phyloP scores from a whole-genome alignment of 2,329 filamentous ascomycete species.

The Aspergillus sp. region DNA sequence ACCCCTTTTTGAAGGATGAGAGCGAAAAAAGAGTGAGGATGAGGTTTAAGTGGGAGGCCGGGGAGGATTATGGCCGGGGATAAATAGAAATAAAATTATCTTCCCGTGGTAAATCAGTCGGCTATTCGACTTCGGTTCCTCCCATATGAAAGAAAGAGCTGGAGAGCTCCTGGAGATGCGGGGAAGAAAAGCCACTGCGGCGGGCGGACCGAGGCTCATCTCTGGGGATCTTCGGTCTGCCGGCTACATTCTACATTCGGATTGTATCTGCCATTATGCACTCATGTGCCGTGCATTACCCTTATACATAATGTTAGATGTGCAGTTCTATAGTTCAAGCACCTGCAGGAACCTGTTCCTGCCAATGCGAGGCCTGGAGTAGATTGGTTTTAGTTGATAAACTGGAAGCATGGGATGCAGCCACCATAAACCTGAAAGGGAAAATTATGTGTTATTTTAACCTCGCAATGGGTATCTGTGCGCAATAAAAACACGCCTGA shows the following conservation, averaged over 20 bases:
- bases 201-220: constrained; percentile 9
- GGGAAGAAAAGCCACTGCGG: background rate
- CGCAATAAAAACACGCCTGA: background rate
- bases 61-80: background rate
- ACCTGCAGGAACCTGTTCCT: too few species aligned
- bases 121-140: background rate
- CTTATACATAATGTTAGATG: background rate
- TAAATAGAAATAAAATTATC: background rate
- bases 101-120: background rate
- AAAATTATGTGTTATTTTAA: background rate
- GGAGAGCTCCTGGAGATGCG: constrained; percentile 6
- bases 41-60: background rate
- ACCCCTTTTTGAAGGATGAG: background rate
- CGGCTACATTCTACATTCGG: background rate
- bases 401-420: background rate
- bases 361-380: too few species aligned
- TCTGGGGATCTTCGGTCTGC: background rate
- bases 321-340: background rate
- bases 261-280: too few species aligned
- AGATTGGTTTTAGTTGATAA: background rate
- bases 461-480: background rate
- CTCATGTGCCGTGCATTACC: background rate
- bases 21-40: background rate
- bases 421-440: too few species aligned
- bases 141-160: background rate